Conservation (phyloP, 805 yeast species). For the Starmerella roubikii region DNA sequence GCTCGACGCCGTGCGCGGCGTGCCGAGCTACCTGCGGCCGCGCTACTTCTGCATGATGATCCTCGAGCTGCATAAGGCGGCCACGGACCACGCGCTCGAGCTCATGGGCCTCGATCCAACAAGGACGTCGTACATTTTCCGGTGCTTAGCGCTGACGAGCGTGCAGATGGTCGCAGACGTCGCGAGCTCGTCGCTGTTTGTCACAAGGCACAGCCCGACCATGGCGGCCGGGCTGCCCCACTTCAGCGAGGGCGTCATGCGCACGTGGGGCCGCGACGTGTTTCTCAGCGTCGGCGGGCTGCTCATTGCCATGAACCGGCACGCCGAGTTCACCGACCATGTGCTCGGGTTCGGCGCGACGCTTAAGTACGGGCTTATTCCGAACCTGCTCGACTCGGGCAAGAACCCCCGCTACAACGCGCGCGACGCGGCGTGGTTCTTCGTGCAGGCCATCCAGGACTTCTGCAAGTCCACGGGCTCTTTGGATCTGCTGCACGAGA, state of each 20-base stretch:
- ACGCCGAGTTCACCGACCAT: conserved; percentile 65
- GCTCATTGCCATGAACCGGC: conserved; percentile 61
- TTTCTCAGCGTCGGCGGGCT: conserved; percentile 79
- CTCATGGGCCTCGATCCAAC: conserved; percentile 37
- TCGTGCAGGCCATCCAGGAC: conserved; percentile 76
- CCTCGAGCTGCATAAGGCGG: conserved; percentile 73
- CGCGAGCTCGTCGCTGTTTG: conserved; percentile 61
- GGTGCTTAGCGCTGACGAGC: conserved; percentile 64
- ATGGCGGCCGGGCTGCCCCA: conserved; percentile 97
- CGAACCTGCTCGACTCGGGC: conserved; percentile 85
- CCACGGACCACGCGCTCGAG: conserved; percentile 51
- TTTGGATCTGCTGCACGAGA: conserved; percentile 47
- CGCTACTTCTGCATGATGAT: conserved; percentile 74
- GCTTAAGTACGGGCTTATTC: conserved; percentile 87
- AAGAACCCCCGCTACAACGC: conserved; percentile 90
- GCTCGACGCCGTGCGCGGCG: conserved; percentile 32
- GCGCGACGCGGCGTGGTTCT: conserved; percentile 95
- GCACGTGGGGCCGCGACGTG: conserved; percentile 98
- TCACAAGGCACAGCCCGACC: conserved; percentile 46
- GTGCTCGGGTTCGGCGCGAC: conserved; percentile 81
- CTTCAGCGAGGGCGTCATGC: conserved; percentile 78
- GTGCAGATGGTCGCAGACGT: conserved; percentile 73
- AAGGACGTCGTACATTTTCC: conserved; percentile 54
- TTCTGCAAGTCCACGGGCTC: conserved; percentile 54
- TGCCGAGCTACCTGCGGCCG: conserved; percentile 71